Evolutionary conservation across 805 yeast species (phyloP).

Genomic region (Kodamaea neixiangensis): DNA sequence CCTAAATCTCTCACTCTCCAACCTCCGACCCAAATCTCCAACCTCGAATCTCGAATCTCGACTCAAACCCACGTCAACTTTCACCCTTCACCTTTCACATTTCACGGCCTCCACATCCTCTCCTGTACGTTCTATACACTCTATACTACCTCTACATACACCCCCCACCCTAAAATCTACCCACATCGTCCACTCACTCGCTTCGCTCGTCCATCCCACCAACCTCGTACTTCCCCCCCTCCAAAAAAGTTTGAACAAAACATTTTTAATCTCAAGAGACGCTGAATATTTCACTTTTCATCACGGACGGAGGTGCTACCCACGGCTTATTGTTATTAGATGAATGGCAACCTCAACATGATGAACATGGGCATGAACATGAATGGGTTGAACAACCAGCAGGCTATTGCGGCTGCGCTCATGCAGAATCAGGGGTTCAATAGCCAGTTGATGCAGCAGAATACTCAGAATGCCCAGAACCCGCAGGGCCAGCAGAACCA

Average conservation of each 20-base stretch:
- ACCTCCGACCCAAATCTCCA: too few relatives aligned
- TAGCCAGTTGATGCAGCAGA: conserved; percentile 3
- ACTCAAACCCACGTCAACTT: too few relatives aligned
- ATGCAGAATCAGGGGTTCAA: conserved; percentile 13
- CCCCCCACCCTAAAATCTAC: too few relatives aligned
- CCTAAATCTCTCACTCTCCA: too few relatives aligned
- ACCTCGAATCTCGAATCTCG: too few relatives aligned
- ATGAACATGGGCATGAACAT: conserved; percentile 14
- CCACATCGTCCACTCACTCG: too few relatives aligned
- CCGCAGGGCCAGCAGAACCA: conserved; percentile 1
- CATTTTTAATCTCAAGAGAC: neutral
- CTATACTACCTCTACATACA: too few relatives aligned
- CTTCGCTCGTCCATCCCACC: neutral
- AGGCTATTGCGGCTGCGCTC: conserved; percentile 11
- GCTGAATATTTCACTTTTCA: conserved; percentile 1
- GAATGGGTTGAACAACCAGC: conserved; percentile 11
- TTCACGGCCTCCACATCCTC: too few relatives aligned
- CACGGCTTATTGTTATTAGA: neutral
- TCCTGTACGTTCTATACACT: too few relatives aligned
- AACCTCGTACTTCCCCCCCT: neutral
- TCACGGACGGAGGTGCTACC: neutral
- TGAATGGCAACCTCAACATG: conserved; percentile 13
- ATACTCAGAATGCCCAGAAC: conserved; percentile 5
- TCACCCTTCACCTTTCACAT: too few relatives aligned
- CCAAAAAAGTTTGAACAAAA: neutral